These are phyloP conservation scores for Solanum appendiculatum DNA, from an alignment of 257 asterid species.

Conservation along the genomic window DNA sequence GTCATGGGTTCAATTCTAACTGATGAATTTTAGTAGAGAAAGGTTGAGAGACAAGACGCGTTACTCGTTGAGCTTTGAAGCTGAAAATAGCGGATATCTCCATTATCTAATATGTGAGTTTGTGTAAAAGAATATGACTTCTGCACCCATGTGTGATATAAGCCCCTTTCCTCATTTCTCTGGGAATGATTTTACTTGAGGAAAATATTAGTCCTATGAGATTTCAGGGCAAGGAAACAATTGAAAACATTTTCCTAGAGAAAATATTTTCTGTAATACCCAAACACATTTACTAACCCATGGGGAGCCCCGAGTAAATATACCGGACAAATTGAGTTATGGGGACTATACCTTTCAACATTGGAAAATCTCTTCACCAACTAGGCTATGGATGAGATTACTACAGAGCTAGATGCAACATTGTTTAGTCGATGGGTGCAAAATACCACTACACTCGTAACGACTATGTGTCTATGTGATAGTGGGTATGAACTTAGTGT, in stretches of 20 bases:
- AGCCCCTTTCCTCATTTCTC: too few relatives aligned
- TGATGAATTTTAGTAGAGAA: neutral
- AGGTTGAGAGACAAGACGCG: neutral
- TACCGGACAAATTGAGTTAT: neutral
- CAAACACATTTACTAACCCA: neutral
- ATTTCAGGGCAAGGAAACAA: neutral
- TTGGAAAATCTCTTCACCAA: neutral
- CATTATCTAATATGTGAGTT: neutral
- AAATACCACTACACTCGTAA: neutral
- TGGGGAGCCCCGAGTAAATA: neutral
- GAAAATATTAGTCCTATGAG: neutral
- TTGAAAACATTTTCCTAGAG: neutral
- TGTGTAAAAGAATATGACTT: neutral
- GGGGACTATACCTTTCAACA: neutral
- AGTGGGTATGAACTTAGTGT: neutral
- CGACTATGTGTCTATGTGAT: neutral
- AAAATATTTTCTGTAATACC: neutral
- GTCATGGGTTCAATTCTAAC: neutral
- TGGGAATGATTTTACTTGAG: too few relatives aligned
- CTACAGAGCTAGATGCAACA: neutral
- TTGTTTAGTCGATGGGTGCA: neutral
- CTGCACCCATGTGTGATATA: neutral
- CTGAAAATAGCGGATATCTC: neutral
- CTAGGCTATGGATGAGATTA: neutral
- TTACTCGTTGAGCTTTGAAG: neutral